Evolutionary conservation across 257 asterid genomes (phyloP).

Genomic region (Nyctanthes arbortristis): DNA sequence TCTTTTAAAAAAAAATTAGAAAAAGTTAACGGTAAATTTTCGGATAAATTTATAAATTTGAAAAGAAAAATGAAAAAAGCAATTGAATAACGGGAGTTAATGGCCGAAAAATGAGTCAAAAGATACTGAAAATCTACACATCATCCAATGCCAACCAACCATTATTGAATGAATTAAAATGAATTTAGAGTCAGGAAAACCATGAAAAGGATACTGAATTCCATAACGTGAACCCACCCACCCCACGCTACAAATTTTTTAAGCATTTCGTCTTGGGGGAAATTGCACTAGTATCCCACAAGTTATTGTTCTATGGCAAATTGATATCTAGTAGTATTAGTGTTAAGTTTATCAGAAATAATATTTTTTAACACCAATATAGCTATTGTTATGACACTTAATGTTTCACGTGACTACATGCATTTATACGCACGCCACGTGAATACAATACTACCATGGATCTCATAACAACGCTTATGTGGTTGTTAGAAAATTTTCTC

Average conservation of each 20-base stretch:
- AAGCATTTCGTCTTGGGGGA: not conserved
- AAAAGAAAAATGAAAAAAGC: not conserved
- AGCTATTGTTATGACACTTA: too few species aligned
- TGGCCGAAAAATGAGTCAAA: conserved; percentile 26
- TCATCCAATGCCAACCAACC: conserved; percentile 20
- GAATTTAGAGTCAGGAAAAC: conserved; percentile 32
- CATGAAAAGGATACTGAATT: conserved; percentile 50
- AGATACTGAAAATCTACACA: conserved; percentile 18
- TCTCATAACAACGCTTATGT: too few species aligned
- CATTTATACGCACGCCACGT: too few species aligned
- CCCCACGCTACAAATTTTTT: not conserved
- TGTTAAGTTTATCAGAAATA: too few species aligned
- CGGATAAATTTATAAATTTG: not conserved
- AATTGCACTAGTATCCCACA: not conserved
- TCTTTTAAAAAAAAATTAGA: too few species aligned
- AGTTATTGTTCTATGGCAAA: too few species aligned
- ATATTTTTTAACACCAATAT: too few species aligned
- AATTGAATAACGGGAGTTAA: not conserved
- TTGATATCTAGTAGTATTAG: too few species aligned
- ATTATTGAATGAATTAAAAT: conserved; percentile 22
- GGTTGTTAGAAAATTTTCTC: too few species aligned
- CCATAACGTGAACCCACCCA: conserved; percentile 33
- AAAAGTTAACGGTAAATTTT: too few species aligned
- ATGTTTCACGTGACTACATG: too few species aligned
- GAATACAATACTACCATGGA: too few species aligned